Evolutionary conservation across 768 basidiomycete genomes (phyloP).

Genomic region (Xerocomellus dryophilus): DNA sequence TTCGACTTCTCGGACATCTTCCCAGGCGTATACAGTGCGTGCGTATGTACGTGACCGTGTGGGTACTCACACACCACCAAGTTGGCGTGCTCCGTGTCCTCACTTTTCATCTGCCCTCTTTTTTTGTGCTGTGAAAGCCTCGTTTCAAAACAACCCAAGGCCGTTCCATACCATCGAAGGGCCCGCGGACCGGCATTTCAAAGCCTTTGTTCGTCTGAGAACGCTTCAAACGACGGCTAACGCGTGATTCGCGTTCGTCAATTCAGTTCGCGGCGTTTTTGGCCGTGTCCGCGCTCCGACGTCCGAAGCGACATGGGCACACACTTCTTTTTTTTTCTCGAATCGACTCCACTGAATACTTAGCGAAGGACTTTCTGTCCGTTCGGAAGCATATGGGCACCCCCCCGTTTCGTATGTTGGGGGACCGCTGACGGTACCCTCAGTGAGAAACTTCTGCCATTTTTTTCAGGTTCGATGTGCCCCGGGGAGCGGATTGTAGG

Average conservation of each 20-base stretch:
- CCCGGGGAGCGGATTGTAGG: not conserved
- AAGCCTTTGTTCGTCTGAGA: not conserved
- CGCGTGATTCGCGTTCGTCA: not conserved
- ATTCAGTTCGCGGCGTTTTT: not conserved
- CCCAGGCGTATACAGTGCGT: not conserved
- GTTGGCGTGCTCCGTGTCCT: not conserved
- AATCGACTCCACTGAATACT: not conserved
- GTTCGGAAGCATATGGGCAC: not conserved
- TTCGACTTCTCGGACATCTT: not conserved
- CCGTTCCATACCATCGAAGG: not conserved
- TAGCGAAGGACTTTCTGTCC: not conserved
- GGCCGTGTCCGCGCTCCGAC: not conserved
- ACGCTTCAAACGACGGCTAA: not conserved
- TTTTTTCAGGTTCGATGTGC: not conserved
- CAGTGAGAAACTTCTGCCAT: not conserved
- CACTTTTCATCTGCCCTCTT: not conserved
- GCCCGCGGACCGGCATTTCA: not conserved
- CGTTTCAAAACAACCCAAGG: not conserved
- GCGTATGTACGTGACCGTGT: not conserved
- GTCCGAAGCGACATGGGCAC: not conserved
- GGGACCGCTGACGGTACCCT: not conserved
- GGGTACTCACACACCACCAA: not conserved
- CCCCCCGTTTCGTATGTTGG: not conserved
- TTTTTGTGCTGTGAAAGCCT: not conserved
- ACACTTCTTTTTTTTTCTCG: not conserved